These are phyloP conservation scores for Euphorbia celastroides DNA, from an alignment of 441 rosid genomes.

Conservation along the genomic window DNA sequence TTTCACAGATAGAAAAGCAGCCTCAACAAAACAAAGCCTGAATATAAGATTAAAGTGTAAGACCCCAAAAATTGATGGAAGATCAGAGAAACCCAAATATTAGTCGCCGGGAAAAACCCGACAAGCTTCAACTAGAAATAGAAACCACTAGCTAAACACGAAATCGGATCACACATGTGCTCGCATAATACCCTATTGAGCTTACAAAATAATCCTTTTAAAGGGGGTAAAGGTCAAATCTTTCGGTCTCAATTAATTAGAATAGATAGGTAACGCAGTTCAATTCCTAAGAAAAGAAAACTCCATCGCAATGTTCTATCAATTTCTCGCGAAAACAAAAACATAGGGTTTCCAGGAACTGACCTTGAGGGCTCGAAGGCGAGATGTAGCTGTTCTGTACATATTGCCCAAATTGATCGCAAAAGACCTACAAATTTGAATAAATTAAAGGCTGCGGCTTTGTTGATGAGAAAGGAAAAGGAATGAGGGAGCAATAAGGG, in stretches of 20 bases:
- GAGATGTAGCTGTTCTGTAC: constrained; percentile 54
- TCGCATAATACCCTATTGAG: neutral
- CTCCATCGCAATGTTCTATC: neutral
- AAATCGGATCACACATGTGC: constrained; percentile 12
- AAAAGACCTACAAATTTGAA: constrained; percentile 15
- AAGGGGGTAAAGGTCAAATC: neutral
- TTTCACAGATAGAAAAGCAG: neutral
- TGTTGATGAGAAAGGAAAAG: constrained; percentile 2
- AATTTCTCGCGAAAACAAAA: constrained; percentile 18
- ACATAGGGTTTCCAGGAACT: constrained; percentile 17
- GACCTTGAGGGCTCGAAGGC: constrained; percentile 55
- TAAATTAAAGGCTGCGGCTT: neutral
- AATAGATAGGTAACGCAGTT: neutral
- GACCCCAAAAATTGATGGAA: neutral
- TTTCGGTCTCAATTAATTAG: neutral
- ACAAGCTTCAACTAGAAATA: neutral
- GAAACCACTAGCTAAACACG: neutral
- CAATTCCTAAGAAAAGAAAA: neutral
- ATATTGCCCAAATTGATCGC: constrained; percentile 17
- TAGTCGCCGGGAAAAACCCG: neutral
- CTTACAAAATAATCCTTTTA: neutral
- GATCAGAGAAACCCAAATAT: neutral
- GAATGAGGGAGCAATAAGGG: constrained; percentile 3
- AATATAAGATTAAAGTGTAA: neutral
- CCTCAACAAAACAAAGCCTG: neutral